These are phyloP conservation scores for Pterocarpus santalinus DNA, from an alignment of 306 rosid genomes.

Conservation along the genomic window DNA sequence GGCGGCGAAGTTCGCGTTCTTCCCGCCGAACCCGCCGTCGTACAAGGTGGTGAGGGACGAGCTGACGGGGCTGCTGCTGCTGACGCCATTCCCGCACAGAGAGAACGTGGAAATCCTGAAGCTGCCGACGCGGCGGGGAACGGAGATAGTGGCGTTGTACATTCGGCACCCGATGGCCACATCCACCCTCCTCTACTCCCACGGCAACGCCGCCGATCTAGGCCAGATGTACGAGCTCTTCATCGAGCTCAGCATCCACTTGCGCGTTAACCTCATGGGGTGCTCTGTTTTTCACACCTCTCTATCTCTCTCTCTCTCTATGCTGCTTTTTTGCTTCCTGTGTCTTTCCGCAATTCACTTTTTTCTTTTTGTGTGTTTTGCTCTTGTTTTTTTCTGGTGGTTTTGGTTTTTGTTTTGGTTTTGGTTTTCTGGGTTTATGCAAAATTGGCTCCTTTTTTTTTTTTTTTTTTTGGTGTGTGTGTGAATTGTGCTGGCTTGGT, in stretches of 20 bases:
- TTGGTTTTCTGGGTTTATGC: conserved; percentile 27
- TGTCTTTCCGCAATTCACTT: neutral
- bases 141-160: conserved; percentile 82
- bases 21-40: conserved; percentile 93
- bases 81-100: conserved; percentile 84
- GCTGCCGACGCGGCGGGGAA: conserved; percentile 81
- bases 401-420: conserved; percentile 1
- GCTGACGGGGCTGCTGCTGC: conserved; percentile 73
- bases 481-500: neutral
- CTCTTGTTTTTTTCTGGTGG: neutral
- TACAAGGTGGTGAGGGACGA: conserved; percentile 73
- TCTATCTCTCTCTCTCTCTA: neutral
- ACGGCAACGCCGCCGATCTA: conserved; percentile 98
- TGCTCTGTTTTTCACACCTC: conserved; percentile 42
- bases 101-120: conserved; percentile 88
- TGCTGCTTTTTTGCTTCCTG: neutral
- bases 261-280: conserved; percentile 95
- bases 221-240: conserved; percentile 98
- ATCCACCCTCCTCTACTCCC: conserved; percentile 88
- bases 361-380: conserved; percentile 25
- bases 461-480: neutral
- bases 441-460: conserved; percentile 4
- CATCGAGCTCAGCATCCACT: conserved; percentile 83
- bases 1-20: conserved; percentile 97
- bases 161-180: conserved; percentile 92